Evolutionary conservation across 352 stramenopile species (phyloP), one percentile per base, ranked within the genome.

Genomic region (Albugo laibachii): DNA sequence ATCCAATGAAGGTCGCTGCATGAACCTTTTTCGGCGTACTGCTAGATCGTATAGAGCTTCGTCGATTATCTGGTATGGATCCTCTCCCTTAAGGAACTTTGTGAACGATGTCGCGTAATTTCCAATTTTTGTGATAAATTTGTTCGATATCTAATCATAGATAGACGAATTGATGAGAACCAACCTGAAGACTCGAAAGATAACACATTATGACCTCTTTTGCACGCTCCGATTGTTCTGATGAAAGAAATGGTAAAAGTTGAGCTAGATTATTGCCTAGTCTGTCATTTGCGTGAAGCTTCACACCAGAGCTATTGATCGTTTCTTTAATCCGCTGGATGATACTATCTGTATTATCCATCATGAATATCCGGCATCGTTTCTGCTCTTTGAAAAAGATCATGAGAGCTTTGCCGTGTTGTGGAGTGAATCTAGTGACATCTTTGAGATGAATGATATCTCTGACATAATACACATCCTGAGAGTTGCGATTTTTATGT

Each of bases 301-400:
- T 31, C 24, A 8, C 3, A 8, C 8, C 24, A 31, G 24, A 31
- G 8, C 8, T 3, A 31, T 31, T 31, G 24, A 31, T 31, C 24
- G 64, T 54, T 1, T 66, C 62, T 41, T 85, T 77, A 68, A 87
- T 87, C 11, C 59, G 54, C 39, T 72, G 62, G 27, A 87, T 56
- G 43, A 87, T 85, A 14, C 60, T 66, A 21, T 87, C 69, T 47
- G 75, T 87, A 46, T 83, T 64, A 15, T 58, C 53, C 20, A 69
- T 84, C 38, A 87, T 48, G 35, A 87, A 75, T 35, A 73, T 87
- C 34, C 75, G 70, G 41, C 75, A 87, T 13, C 56, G 63, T 38
- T 70, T 48, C 24, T 57, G 65, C 48, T 78, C 54, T 52, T 80
- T 80, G 55, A 87, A 87, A 60, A 87, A 87, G 13, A 87, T 54